These are phyloP conservation scores for Orbilia ellipsospora DNA, from an alignment of 2,329 filamentous ascomycete genomes.

Conservation along the genomic window DNA sequence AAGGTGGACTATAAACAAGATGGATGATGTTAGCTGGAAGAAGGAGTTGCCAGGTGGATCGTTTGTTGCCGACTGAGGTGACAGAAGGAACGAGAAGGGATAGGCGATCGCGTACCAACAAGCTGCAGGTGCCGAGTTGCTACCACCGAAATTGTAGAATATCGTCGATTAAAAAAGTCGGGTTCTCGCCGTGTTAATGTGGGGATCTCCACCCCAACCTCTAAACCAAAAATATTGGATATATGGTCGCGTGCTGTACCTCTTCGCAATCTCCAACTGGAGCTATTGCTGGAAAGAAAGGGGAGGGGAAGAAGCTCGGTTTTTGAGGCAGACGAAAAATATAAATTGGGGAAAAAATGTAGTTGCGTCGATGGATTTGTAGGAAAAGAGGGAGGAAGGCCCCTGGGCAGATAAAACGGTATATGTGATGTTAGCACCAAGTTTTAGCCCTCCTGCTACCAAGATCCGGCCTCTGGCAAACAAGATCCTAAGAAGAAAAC, in stretches of 20 bases:
- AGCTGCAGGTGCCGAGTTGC: constrained; percentile 44
- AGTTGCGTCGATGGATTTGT: constrained; percentile 21
- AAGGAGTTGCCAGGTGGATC: constrained; percentile 5
- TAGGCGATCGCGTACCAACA: constrained; percentile 50
- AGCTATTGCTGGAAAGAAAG: neutral
- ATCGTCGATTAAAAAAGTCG: constrained; percentile 34
- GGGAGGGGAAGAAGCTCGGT: neutral
- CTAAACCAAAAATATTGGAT: constrained; percentile 25
- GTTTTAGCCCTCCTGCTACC: constrained; percentile 22
- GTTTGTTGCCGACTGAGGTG: constrained; percentile 31
- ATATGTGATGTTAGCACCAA: constrained; percentile 28
- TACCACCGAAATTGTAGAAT: constrained; percentile 28
- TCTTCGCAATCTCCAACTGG: neutral
- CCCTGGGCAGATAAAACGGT: constrained; percentile 46
- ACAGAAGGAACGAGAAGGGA: constrained; percentile 23
- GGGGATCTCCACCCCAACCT: constrained; percentile 47
- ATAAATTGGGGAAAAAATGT: constrained; percentile 2
- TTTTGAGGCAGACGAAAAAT: neutral
- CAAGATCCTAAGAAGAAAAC: constrained; percentile 25
- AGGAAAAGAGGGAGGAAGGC: constrained; percentile 28
- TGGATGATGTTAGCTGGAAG: neutral
- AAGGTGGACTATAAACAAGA: constrained; percentile 8
- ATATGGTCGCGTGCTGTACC: constrained; percentile 42
- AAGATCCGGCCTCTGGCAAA: constrained; percentile 33
- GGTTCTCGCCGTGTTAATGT: constrained; percentile 34